A percentile compares a stretch with the other conserved stretches of the same genome.
Conservation (phyloP, 768 basidiomycete genomes). For the Hebeloma cylindrosporum region DNA sequence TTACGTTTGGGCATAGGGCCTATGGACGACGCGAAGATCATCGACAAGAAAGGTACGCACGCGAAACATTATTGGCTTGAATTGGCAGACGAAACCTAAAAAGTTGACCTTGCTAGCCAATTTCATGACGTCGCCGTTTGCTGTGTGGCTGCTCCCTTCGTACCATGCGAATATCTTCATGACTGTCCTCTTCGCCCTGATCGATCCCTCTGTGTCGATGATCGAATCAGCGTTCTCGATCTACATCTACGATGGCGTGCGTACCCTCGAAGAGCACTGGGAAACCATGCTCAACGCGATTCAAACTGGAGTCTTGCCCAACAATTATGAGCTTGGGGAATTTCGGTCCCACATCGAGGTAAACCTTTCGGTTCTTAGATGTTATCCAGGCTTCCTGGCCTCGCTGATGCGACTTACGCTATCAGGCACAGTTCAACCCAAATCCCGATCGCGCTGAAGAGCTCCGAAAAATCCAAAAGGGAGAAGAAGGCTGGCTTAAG, state of each 20-base stretch:
- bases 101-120: neutral
- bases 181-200: constrained; percentile 1
- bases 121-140: neutral
- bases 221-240: neutral
- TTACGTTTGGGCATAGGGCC: neutral
- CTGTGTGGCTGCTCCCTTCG: neutral
- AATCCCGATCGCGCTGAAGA: neutral
- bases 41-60: neutral
- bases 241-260: neutral
- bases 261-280: neutral
- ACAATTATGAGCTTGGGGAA: neutral
- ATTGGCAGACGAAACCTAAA: too few species aligned
- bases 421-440: neutral
- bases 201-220: neutral
- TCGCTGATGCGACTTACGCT: too few species aligned
- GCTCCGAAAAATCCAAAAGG: neutral
- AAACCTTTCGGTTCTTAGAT: neutral
- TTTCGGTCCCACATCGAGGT: neutral
- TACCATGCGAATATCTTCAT: constrained; percentile 2
- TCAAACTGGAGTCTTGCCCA: neutral
- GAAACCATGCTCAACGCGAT: neutral
- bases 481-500: constrained; percentile 1
- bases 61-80: too few species aligned
- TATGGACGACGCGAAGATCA: constrained; percentile 1
- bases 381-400: too few species aligned